Evolutionary conservation across 2,329 filamentous ascomycete species (phyloP).

Genomic region (Trichothecium sympodiale): DNA sequence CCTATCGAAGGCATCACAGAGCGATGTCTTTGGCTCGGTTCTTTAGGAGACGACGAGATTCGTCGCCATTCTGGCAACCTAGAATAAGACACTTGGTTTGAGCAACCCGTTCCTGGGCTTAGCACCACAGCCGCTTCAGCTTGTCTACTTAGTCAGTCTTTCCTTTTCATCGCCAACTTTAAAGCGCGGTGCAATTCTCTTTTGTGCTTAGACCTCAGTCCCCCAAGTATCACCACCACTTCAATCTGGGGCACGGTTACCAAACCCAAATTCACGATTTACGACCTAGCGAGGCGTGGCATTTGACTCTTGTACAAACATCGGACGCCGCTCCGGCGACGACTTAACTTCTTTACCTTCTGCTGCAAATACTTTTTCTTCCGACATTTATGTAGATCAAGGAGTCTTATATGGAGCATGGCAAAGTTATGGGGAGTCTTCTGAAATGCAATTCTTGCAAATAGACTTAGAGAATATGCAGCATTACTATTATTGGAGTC

Average conservation of each 20-base stretch:
- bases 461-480: no score
- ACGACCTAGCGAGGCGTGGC: constrained; percentile 3
- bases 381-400: no score
- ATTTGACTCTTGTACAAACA: not conserved
- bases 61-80: constrained; percentile 38
- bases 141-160: not conserved
- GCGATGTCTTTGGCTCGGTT: constrained; percentile 76
- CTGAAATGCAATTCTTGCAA: no score
- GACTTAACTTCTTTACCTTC: no score
- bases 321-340: no score
- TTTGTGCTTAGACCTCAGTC: no score
- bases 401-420: no score
- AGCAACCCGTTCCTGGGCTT: no score
- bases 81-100: constrained; percentile 19
- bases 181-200: not conserved
- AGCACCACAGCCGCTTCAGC: no score
- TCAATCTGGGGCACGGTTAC: not conserved
- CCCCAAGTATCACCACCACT: not conserved
- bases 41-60: constrained; percentile 67
- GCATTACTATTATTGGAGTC: no score
- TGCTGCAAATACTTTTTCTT: no score
- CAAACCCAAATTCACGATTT: constrained; percentile 2
- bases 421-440: no score
- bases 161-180: not conserved
- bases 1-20: constrained; percentile 69